Evolutionary conservation across 208 protist genomes (phyloP).

Genomic region (Crithidia expoeki): DNA sequence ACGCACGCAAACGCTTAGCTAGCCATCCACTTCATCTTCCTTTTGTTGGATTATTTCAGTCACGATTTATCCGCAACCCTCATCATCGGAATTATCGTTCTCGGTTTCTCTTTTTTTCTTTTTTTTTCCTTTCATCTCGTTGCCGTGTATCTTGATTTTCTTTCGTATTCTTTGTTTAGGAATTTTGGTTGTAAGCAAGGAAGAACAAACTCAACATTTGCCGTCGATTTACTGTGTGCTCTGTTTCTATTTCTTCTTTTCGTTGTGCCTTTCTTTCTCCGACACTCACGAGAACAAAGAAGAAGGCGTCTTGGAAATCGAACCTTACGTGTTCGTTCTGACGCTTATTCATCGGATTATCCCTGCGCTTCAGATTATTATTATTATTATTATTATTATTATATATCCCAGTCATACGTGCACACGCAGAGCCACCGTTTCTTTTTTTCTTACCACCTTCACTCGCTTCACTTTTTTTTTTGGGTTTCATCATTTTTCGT

Average conservation of each 20-base stretch:
- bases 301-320: background rate
- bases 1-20: no score
- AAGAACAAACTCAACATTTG: background rate
- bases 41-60: background rate
- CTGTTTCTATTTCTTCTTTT: background rate
- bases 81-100: constrained; percentile 11
- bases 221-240: background rate
- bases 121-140: constrained; percentile 8
- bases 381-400: no score
- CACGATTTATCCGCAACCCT: background rate
- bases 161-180: constrained; percentile 5
- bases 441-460: background rate
- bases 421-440: no score
- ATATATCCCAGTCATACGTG: no score
- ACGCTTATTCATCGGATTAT: no score
- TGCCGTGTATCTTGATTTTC: constrained; percentile 12
- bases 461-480: background rate
- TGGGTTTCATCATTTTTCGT: background rate
- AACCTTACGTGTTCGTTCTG: no score
- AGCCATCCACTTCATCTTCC: no score
- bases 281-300: background rate
- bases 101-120: background rate
- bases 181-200: constrained; percentile 5
- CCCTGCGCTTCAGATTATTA: no score
- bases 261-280: background rate